Evolutionary conservation across 2,329 filamentous ascomycete species (phyloP), one percentile per base, ranked within the genome.

Genomic region (Cladophialophora chaetospira): DNA sequence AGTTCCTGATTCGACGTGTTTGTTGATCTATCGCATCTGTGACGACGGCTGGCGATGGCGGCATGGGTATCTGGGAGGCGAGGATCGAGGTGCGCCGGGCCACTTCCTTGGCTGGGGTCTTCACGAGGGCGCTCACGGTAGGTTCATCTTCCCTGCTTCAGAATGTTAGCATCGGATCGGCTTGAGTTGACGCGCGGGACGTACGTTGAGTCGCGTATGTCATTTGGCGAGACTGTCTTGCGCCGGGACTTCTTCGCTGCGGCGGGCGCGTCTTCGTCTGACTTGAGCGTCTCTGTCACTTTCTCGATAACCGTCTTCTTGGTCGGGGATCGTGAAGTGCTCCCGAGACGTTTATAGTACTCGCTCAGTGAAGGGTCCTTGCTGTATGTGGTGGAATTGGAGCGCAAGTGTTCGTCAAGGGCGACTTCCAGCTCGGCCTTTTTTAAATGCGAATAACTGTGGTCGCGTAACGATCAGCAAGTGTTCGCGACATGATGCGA

Each of bases 11-110:
- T 46, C 66, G 68, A 45, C 69, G 68, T 8, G 75, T 77, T 57
- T 75, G 85, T 68, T 82, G 85, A 74, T 94, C 91, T 70, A 95
- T 85, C 61, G 84, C 85, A 64, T 87, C 79, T 35, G 87, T 88
- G 31, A 96, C 86, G 59, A 88, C 85, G 36, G 88, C 86, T 4
- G 91, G 91, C 1, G 90, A 91, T 6, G 90, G 85, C 19, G 90
- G 90, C 49, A 95, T 79, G n/a, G 86, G 83, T 49, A 91, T 82
- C 67, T 83, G 85, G 56, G 76, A 72, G 4, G 75, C 69, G 8
- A 78, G 70, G 35, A 73, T 71, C n/a, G 73, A 75, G n/a, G 62
- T 57, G 23, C 63, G 61, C n/a, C 74, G 72, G 62, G 64, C 63
- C 40, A 56, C 61, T 42, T 72, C 71, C 58, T 81, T 77, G 51